These are phyloP conservation scores for rapeseed (Brassica napus) DNA, from an alignment of 345 rosid genomes.

Conservation along the genomic window DNA sequence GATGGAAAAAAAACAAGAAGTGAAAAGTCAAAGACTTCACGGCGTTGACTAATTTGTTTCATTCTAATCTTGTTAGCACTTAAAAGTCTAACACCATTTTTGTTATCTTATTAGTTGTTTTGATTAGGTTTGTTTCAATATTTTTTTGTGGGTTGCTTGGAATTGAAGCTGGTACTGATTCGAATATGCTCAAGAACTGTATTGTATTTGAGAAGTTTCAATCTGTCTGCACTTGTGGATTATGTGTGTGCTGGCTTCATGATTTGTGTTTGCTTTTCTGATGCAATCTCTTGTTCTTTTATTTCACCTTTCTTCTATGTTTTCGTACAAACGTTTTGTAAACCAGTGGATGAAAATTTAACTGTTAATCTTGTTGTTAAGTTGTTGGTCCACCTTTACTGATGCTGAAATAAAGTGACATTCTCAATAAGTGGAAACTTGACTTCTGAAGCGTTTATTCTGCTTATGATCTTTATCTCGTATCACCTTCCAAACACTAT, in stretches of 20 bases:
- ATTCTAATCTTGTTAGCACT: conserved; percentile 13
- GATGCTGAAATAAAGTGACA: conserved; percentile 21
- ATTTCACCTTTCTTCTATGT: conserved; percentile 12
- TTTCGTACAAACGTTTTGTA: conserved; percentile 24
- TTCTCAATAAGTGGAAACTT: conserved; percentile 34
- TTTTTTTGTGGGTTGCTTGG: conserved; percentile 31
- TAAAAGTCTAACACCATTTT: not conserved
- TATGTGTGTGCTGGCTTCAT: conserved; percentile 28
- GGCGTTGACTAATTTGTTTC: conserved; percentile 30
- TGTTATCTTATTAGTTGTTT: not conserved
- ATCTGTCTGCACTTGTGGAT: not conserved
- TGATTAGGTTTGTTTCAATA: not conserved
- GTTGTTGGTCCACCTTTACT: conserved; percentile 37
- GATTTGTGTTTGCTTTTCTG: conserved; percentile 8
- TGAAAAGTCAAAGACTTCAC: conserved; percentile 4
- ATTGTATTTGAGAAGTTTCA: not conserved
- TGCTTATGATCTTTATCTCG: conserved; percentile 26
- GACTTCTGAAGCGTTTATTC: conserved; percentile 15
- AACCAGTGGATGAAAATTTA: not conserved
- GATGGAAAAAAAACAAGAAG: not conserved
- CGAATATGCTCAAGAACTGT: conserved; percentile 10
- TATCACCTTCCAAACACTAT: conserved; percentile 11
- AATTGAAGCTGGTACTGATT: conserved; percentile 21
- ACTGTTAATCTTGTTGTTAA: conserved; percentile 17
- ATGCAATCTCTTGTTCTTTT: not conserved